Base-by-base conservation (phyloP, 1,284 basidiomycete species). In the Apiotrichum domesticum region DNA sequence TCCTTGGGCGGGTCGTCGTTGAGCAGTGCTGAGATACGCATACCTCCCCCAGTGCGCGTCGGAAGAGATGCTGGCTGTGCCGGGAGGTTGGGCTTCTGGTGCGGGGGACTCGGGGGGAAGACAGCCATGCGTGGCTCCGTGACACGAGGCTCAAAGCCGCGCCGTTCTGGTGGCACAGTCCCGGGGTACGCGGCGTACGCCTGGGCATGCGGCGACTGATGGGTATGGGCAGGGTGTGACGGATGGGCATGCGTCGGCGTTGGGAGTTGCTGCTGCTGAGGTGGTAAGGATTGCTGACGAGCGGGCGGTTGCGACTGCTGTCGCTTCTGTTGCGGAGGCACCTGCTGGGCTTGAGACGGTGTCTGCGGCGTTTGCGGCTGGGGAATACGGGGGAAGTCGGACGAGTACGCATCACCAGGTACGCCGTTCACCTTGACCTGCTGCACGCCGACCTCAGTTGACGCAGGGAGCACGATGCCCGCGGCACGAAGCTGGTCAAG, bases 1-100 rank as follows among this genome's bases (percentile, higher is more conserved):
- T 59, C 52, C 32, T 58, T 54, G 1, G 66, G 57, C 3, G 66
- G 60, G 29, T 70, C 71, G 57, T 74, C 70, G 50, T 74, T 74
- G 13, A 74, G 63, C 44, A 74, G 51, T 3, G 69, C 68, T 2
- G 70, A 69, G 44, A 74, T 73, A 2, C 69, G 63, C 70, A 74
- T 72, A 3, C 71, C 68, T 3, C 72, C 72, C 2, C 46, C 46
- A 3, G 66, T 56, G 14, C 70, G 59, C 43, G 32, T 35, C 35
- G 39, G 58, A 1, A 47, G 8, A 13, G 41, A 7, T 15, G 56
- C 7, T 34, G 52, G 3, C 4, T 60, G 29, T 3, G 59, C 34
- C 29, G 42, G 54, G 35, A 49, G 47, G 14, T 39, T 39, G 3
- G 60, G 33, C 2, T 41, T 33, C 7, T 52, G 51, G 9, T 37